Percentiles rank a stretch among this genome's conserved stretches.
These are phyloP conservation scores for Russula sp. DNA, from an alignment of 768 basidiomycete genomes.

Conservation along the genomic window DNA sequence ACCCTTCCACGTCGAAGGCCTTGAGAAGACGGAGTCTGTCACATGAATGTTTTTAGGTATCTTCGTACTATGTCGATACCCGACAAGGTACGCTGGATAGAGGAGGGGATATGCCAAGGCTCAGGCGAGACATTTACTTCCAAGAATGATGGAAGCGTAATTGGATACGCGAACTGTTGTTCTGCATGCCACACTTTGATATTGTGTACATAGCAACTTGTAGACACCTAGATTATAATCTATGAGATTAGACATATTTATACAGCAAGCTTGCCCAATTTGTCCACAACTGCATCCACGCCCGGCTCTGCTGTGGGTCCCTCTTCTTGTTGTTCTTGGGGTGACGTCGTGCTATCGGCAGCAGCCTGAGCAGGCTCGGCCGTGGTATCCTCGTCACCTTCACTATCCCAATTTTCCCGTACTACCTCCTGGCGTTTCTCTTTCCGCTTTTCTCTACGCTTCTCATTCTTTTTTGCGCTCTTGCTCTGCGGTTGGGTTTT, in stretches of 20 bases:
- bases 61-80: neutral
- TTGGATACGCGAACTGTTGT: neutral
- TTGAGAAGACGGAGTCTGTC: slow-evolving; percentile 6
- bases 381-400: slow-evolving; percentile 42
- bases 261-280: slow-evolving; percentile 53
- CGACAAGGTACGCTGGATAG: neutral
- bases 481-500: slow-evolving; percentile 33
- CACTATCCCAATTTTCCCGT: slow-evolving; percentile 76
- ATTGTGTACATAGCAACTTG: slow-evolving; percentile 16
- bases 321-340: slow-evolving; percentile 22
- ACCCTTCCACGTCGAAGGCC: slow-evolving; percentile 3
- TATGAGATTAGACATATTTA: slow-evolving; percentile 1
- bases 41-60: slow-evolving; percentile 5
- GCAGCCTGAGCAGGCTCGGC: slow-evolving; percentile 3
- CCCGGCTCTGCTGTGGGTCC: slow-evolving; percentile 19
- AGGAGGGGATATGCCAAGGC: neutral
- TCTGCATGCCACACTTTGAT: slow-evolving; percentile 1
- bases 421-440: slow-evolving; percentile 57
- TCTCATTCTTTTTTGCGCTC: slow-evolving; percentile 69
- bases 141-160: neutral
- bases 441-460: slow-evolving; percentile 72
- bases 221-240: slow-evolving; percentile 16
- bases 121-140: neutral
- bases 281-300: slow-evolving; percentile 36
- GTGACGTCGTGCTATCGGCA: neutral